phyloP scores from a whole-genome alignment of 2,329 filamentous ascomycete genomes.

The Xylariaceae sp. region DNA sequence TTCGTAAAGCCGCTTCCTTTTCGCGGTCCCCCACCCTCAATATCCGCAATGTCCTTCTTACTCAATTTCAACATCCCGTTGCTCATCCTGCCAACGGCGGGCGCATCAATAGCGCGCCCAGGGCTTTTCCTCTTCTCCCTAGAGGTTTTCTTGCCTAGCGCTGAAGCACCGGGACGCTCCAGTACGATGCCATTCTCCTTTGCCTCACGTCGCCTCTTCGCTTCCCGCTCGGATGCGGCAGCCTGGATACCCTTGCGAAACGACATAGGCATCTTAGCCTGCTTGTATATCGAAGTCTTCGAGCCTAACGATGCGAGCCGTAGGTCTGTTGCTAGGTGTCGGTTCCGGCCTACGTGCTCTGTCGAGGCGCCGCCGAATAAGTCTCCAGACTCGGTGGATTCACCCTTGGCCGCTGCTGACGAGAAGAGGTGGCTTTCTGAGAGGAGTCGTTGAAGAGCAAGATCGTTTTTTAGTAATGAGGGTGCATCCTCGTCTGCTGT shows the following conservation, averaged over 20 bases:
- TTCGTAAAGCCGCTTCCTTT: constrained; percentile 26
- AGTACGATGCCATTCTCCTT: constrained; percentile 89
- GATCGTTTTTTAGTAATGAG: constrained; percentile 85
- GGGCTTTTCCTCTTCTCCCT: constrained; percentile 49
- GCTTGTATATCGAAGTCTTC: constrained; percentile 74
- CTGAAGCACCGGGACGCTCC: constrained; percentile 57
- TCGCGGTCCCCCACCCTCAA: constrained; percentile 33
- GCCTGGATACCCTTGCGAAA: constrained; percentile 83
- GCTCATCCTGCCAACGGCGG: constrained; percentile 79
- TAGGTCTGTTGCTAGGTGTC: constrained; percentile 82
- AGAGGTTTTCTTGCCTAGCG: constrained; percentile 41
- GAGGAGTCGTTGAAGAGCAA: constrained; percentile 88
- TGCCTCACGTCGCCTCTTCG: constrained; percentile 76
- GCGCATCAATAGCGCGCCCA: constrained; percentile 64
- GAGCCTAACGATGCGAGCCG: constrained; percentile 81
- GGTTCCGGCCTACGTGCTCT: constrained; percentile 66
- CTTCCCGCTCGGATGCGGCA: constrained; percentile 69
- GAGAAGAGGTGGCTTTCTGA: constrained; percentile 66
- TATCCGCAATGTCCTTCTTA: constrained; percentile 68
- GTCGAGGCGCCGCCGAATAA: constrained; percentile 43
- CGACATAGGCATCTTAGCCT: constrained; percentile 87
- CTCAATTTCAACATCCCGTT: constrained; percentile 77
- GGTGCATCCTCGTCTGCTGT: constrained; percentile 62
- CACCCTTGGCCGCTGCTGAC: constrained; percentile 42
- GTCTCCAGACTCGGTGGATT: constrained; percentile 40